These are phyloP conservation scores for Nepenthes gracilis DNA, from an alignment of 148 eudicot genomes.

Conservation along the genomic window DNA sequence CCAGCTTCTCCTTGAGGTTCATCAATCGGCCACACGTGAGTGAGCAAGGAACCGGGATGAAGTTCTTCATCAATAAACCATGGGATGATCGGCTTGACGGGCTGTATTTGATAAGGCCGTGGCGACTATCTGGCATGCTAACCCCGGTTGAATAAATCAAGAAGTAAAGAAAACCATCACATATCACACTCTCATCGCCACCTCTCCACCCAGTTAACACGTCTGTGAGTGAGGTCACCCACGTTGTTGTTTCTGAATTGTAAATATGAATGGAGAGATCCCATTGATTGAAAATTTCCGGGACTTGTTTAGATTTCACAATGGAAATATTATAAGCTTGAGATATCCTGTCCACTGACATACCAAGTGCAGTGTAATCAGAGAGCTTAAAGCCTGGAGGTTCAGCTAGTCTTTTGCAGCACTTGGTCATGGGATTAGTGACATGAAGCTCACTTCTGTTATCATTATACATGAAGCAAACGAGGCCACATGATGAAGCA, in stretches of 20 bases:
- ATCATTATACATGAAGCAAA: constrained; percentile 82
- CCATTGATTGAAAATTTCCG: constrained; percentile 60
- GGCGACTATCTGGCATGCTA: constrained; percentile 42
- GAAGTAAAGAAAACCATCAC: constrained; percentile 62
- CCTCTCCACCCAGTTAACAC: constrained; percentile 73
- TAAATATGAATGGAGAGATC: constrained; percentile 72
- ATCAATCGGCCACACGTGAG: constrained; percentile 89
- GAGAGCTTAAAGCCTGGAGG: constrained; percentile 47
- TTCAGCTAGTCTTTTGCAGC: constrained; percentile 30
- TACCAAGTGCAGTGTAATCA: constrained; percentile 68
- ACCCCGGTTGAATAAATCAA: constrained; percentile 68
- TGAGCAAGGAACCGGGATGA: constrained; percentile 59
- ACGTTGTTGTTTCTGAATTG: constrained; percentile 43
- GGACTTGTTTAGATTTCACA: constrained; percentile 80
- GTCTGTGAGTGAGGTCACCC: constrained; percentile 50
- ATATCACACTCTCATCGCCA: constrained; percentile 78
- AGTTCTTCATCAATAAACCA: constrained; percentile 36
- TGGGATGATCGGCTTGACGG: constrained; percentile 30
- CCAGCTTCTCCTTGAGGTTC: constrained; percentile 75
- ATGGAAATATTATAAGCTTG: constrained; percentile 44
- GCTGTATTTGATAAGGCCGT: constrained; percentile 52
- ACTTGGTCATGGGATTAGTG: constrained; percentile 63
- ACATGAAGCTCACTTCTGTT: constrained; percentile 49
- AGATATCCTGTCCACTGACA: constrained; percentile 42
- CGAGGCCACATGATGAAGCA: constrained; percentile 84